Evolutionary conservation across 495 filamentous ascomycete species (phyloP), one percentile per base, ranked within the genome.

Genomic region (Aspergillus mulundensis): DNA sequence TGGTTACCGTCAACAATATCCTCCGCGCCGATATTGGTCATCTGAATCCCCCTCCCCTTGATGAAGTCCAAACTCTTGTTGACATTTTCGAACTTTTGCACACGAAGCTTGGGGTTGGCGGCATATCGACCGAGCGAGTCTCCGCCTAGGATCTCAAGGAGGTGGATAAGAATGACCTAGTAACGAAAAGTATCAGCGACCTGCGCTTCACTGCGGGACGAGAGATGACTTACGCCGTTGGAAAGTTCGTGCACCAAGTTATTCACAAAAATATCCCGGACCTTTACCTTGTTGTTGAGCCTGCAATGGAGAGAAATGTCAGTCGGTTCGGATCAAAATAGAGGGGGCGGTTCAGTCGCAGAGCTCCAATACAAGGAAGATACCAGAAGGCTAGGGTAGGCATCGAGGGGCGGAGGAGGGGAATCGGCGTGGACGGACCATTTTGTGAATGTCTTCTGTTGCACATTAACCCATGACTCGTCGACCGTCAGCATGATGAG

Each of bases 401-500:
- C 11, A 38, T 36, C 32, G 38, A 32, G 44, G 42, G 18, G 28
- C 25, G 25, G 25, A 28, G 24, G 45, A 21, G 24, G 24, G 41
- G 43, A 21, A 45, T 21, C 15, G 10, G 6, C 28, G 6, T n/a
- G 25, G 53, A 39, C 25, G 45, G 42, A 67, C 80, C 94, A 97
- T 86, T 97, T 97, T 18, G 91, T 95, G 70, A 97, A 97, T n/a
- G 94, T 98, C 82, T 97, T 98, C 71, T 97, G 88, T 77, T 97
- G 93, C 66, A 96, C 92, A 65, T 85, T 90, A 66, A 97, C 86
- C 93, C 93, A 97, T 75, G 86, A 86, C 79, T 93, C 88, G 77
- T 96, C 84, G 62, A 84, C 77, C 70, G 80, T 72, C 70, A 81
- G 77, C 83, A 86, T 85, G 43, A 60, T 77, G 63, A 53, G 63